Percentiles rank a stretch among this genome's conserved stretches.
Conservation (phyloP, 805 yeast species). For the Allodekkera sacchari region DNA sequence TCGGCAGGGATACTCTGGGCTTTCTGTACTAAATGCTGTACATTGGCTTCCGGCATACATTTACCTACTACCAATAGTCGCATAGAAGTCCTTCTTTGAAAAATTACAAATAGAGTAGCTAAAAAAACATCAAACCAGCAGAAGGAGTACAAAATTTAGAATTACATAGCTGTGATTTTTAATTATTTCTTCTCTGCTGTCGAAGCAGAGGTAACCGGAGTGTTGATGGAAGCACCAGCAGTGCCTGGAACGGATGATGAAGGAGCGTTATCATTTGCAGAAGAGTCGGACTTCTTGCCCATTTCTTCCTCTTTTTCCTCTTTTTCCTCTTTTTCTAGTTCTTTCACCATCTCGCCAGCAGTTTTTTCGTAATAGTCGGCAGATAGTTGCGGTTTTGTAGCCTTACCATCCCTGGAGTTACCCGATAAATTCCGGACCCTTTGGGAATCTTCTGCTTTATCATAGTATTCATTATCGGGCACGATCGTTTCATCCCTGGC, state of each 20-base stretch:
- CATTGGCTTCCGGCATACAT: too few species aligned
- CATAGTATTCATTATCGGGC: conserved; percentile 73
- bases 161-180: neutral
- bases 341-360: conserved; percentile 22
- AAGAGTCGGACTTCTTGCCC: too few species aligned
- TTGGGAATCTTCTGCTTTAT: conserved; percentile 43
- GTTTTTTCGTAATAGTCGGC: conserved; percentile 18
- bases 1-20: too few species aligned
- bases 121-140: too few species aligned
- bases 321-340: conserved; percentile 7
- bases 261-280: neutral
- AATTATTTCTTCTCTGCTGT: conserved; percentile 1
- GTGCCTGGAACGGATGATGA: neutral
- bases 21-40: too few species aligned
- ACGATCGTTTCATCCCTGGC: conserved; percentile 71
- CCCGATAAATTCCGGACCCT: conserved; percentile 18
- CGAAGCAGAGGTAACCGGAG: conserved; percentile 1
- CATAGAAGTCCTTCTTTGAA: too few species aligned
- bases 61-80: too few species aligned
- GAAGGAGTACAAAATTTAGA: too few species aligned
- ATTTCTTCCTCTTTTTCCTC: too few species aligned
- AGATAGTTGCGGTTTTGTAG: conserved; percentile 5
- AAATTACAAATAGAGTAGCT: too few species aligned
- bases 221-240: neutral
- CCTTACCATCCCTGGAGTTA: conserved; percentile 12